Evolutionary conservation across 169 alveolate genomes (phyloP).

Genomic region (Cryptosporidium tyzzeri): DNA sequence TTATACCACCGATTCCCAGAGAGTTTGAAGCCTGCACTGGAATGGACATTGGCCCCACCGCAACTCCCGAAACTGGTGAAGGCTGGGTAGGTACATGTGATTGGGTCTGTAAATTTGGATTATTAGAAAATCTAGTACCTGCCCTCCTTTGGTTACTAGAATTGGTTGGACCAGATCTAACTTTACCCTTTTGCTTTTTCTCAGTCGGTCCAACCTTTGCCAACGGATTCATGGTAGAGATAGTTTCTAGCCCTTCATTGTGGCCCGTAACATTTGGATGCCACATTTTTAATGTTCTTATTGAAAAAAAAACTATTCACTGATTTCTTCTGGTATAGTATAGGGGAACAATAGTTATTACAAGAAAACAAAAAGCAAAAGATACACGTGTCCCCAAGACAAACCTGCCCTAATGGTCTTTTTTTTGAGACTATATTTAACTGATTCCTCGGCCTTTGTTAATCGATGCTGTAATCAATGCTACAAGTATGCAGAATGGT

Average conservation of each 20-base stretch:
- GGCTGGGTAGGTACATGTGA: neutral
- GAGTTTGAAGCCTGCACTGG: neutral
- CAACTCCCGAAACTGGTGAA: neutral
- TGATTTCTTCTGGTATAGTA: conserved; percentile 6
- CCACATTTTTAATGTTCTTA: conserved; percentile 41
- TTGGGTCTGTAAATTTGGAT: conserved; percentile 46
- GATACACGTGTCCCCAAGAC: conserved; percentile 4
- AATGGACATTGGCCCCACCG: neutral
- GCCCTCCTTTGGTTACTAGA: conserved; percentile 48
- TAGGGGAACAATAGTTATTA: conserved; percentile 1
- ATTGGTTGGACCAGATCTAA: conserved; percentile 51
- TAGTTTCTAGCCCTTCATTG: conserved; percentile 28
- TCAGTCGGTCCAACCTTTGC: conserved; percentile 56
- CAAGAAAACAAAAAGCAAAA: neutral
- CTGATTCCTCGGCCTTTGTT: neutral
- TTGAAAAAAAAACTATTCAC: neutral
- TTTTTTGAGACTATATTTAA: neutral
- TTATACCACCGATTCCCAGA: neutral
- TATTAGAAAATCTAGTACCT: conserved; percentile 71
- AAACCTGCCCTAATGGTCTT: conserved; percentile 12
- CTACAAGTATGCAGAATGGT: neutral
- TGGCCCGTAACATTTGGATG: conserved; percentile 20
- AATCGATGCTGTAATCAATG: neutral
- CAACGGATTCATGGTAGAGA: neutral
- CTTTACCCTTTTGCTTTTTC: conserved; percentile 41